Conservation (phyloP, 202 grass and related monocot species). For the Carex sylvatica region DNA sequence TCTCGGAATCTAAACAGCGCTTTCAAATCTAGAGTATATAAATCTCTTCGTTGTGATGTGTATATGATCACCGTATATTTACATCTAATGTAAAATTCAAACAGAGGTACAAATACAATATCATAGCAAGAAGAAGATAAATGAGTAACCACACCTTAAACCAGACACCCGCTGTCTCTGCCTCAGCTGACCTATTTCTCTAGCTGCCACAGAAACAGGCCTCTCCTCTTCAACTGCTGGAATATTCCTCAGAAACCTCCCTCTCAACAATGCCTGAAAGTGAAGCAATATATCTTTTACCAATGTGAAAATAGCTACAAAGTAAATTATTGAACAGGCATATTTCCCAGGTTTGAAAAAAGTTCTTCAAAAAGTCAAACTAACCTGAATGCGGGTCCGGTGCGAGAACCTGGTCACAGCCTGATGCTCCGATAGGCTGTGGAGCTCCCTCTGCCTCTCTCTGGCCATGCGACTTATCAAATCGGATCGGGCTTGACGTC, state of each 20-base stretch:
- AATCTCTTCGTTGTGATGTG: not conserved
- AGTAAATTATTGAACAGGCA: not conserved
- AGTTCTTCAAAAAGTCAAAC: not conserved
- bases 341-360: not conserved
- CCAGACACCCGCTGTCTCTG: constrained; percentile 67
- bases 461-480: constrained; percentile 70
- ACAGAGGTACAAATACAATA: not conserved
- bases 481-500: constrained; percentile 66
- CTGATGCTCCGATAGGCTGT: constrained; percentile 67
- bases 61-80: not conserved
- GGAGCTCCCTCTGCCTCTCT: constrained; percentile 81
- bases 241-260: constrained; percentile 82
- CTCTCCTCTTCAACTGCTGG: constrained; percentile 51
- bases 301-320: not conserved
- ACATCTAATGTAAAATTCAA: not conserved
- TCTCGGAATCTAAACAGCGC: not conserved
- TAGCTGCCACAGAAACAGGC: constrained; percentile 60
- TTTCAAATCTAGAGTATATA: not conserved
- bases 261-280: constrained; percentile 78
- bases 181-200: constrained; percentile 87
- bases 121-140: constrained; percentile 7
- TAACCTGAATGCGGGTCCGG: constrained; percentile 81
- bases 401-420: constrained; percentile 60
- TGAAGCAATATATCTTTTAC: constrained; percentile 1
- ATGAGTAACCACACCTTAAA: constrained; percentile 52